These are phyloP conservation scores for Cardamine chenopodiifolia DNA, from an alignment of 345 rosid genomes.

Conservation along the genomic window DNA sequence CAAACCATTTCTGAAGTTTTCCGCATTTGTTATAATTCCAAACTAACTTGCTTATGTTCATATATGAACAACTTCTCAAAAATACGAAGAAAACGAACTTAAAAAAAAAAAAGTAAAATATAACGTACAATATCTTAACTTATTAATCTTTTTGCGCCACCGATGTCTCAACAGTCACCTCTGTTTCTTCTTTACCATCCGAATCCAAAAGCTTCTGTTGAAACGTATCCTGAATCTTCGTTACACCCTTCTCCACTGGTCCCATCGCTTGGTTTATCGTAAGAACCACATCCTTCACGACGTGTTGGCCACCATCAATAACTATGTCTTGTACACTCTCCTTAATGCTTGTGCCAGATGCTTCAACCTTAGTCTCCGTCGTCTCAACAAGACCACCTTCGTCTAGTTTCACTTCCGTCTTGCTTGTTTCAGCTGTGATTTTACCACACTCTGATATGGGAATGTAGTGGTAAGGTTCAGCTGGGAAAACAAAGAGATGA, in stretches of 20 bases:
- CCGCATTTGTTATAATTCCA: background rate
- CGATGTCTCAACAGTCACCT: conserved; percentile 46
- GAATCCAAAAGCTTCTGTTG: conserved; percentile 49
- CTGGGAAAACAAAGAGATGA: conserved; percentile 74
- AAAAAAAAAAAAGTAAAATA: background rate
- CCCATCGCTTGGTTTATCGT: conserved; percentile 89
- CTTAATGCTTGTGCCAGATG: conserved; percentile 74
- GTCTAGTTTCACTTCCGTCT: conserved; percentile 47
- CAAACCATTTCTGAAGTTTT: background rate
- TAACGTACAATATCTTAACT: background rate
- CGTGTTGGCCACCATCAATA: conserved; percentile 73
- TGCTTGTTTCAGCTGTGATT: conserved; percentile 50
- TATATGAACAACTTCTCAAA: background rate
- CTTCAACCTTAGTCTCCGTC: conserved; percentile 57
- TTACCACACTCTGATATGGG: conserved; percentile 45
- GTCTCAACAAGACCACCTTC: conserved; percentile 48
- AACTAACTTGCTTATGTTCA: background rate
- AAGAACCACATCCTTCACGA: conserved; percentile 74
- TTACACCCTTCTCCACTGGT: conserved; percentile 85
- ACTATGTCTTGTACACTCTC: conserved; percentile 90
- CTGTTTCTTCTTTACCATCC: conserved; percentile 41
- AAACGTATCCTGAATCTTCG: conserved; percentile 69
- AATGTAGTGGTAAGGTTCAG: conserved; percentile 57
- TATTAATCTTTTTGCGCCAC: conserved; percentile 22
- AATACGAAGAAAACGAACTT: background rate